Base-by-base conservation (phyloP, 202 grass and related monocot species). In the Panicum hallii region DNA sequence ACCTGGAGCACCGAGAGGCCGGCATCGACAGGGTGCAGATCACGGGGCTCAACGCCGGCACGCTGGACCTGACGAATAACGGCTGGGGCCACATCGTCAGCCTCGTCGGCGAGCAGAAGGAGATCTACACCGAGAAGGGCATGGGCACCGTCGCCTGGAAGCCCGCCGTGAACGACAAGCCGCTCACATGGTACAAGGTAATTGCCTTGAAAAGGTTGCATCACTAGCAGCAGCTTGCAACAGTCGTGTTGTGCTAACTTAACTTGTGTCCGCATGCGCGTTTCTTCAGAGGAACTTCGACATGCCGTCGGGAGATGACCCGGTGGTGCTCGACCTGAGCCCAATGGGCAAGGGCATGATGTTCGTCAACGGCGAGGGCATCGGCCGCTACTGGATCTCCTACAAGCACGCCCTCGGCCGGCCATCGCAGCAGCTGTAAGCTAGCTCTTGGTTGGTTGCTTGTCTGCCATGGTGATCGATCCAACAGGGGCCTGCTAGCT, bases 331-430 rank as follows among this genome's bases (percentile, higher is more conserved):
- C 67, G 91, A 95, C 62, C 28, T 99, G 84, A 91, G 52, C 67
- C 82, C 89, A 9, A 99, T 99, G 96, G 83, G 91, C 9, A 95
- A 99, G 80, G 96, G 96, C 55, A 5, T 89, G 11, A 22, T 88
- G 8, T 96, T 32, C 81, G 84, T 99, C 81, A 99, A 96, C 58
- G 96, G 91, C 67, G 67, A 92, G 63, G 79, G 86, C 55, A 78
- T 99, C 3, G 91, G 96, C 40, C 89, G 96, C 26, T 96, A 92
- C 82, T 99, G 93, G 96, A 89, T 84, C 38, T 94, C 93, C 17
- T 93, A 90, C 79, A 77, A 82, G 64, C 89, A 80, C 77, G 82
- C 91, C 63, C 93, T 99, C 15, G 93, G 93, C 15, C 74, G 78
- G 62, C 88, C 96, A 67, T 99, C 96, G 64, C 96, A 96, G 83